A percentile compares a stretch with the other conserved stretches of the same genome.
These are phyloP conservation scores for Phytophthora macrochlamydospora DNA, from an alignment of 352 stramenopile genomes.

Conservation along the genomic window DNA sequence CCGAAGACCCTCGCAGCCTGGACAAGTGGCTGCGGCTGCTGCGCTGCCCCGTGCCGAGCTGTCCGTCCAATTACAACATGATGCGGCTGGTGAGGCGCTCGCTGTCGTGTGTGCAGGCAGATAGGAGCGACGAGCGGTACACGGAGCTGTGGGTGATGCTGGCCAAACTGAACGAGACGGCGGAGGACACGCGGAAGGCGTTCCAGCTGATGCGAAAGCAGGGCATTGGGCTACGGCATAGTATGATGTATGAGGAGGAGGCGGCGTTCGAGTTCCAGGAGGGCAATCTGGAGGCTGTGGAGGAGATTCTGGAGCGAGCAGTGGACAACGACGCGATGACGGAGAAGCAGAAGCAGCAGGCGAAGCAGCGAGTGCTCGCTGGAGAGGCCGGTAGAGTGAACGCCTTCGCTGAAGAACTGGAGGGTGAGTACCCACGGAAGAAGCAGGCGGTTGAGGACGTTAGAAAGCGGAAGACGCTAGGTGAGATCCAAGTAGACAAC, in stretches of 20 bases:
- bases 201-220: constrained; percentile 70
- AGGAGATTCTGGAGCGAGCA: constrained; percentile 61
- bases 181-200: constrained; percentile 48
- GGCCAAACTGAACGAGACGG: constrained; percentile 54
- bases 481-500: not conserved
- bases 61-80: constrained; percentile 47
- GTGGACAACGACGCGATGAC: constrained; percentile 51
- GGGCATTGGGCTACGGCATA: constrained; percentile 51
- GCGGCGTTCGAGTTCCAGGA: constrained; percentile 59
- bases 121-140: constrained; percentile 39
- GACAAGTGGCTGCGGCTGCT: constrained; percentile 64
- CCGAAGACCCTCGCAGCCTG: constrained; percentile 47
- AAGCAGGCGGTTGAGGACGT: constrained; percentile 18
- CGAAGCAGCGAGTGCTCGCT: constrained; percentile 41
- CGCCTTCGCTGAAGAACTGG: constrained; percentile 32
- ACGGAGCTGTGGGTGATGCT: constrained; percentile 70
- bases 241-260: constrained; percentile 66
- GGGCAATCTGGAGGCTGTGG: constrained; percentile 53
- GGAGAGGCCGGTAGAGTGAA: constrained; percentile 35
- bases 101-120: constrained; percentile 36
- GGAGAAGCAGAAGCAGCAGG: constrained; percentile 40
- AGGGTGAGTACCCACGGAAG: constrained; percentile 10
- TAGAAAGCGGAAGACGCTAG: not conserved
- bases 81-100: constrained; percentile 50
- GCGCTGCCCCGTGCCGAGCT: constrained; percentile 45